These are phyloP conservation scores for Solanum bulbocastanum DNA, from an alignment of 257 asterid genomes.

Conservation along the genomic window DNA sequence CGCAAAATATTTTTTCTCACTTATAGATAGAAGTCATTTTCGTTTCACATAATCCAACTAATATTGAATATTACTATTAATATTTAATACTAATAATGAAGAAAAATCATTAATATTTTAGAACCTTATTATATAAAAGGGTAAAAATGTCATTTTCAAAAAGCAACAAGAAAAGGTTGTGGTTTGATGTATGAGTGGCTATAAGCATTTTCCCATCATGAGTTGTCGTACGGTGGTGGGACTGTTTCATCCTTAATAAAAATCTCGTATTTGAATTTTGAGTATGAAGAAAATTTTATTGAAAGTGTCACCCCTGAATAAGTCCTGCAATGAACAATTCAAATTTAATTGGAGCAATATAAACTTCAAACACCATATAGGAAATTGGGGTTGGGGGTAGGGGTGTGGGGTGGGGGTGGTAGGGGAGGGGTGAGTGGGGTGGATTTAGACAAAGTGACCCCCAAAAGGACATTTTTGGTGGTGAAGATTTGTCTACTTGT, in stretches of 20 bases:
- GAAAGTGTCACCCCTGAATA: accelerated
- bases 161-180: not conserved
- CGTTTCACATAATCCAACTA: not conserved
- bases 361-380: accelerated
- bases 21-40: not conserved
- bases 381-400: not conserved
- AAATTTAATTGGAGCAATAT: too few relatives aligned
- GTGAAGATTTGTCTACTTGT: not conserved
- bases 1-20: not conserved
- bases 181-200: not conserved
- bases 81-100: not conserved
- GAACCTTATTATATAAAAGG: not conserved
- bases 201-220: not conserved
- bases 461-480: conserved; percentile 13
- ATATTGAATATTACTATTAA: not conserved
- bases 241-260: too few relatives aligned
- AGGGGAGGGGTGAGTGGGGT: not conserved
- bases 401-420: not conserved
- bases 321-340: accelerated
- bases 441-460: not conserved
- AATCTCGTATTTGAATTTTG: accelerated
- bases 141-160: not conserved
- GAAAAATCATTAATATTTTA: not conserved
- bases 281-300: too few relatives aligned
- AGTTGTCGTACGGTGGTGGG: too few relatives aligned